phyloP scores from a whole-genome alignment of 495 filamentous ascomycete genomes.

The Penicillium verhagenii region DNA sequence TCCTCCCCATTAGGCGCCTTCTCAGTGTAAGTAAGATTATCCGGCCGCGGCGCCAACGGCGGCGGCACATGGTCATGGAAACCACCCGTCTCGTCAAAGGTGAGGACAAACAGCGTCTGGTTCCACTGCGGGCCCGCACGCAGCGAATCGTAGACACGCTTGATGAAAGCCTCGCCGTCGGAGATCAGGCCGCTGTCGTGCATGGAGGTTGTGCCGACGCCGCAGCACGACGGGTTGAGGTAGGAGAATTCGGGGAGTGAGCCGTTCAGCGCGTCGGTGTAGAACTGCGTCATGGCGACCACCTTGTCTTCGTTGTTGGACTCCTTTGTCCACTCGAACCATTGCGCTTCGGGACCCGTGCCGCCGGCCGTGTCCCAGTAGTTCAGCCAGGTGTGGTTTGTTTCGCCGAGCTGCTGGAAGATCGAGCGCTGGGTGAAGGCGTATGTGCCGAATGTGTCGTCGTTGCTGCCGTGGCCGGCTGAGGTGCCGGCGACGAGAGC shows the following conservation, averaged over 20 bases:
- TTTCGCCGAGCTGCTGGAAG: slow-evolving; percentile 48
- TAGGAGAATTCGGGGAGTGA: slow-evolving; percentile 46
- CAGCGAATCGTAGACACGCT: slow-evolving; percentile 50
- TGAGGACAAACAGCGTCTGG: slow-evolving; percentile 48
- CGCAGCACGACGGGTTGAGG: slow-evolving; percentile 53
- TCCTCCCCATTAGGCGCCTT: slow-evolving; percentile 36
- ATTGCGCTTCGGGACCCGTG: slow-evolving; percentile 32
- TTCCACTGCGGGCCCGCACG: slow-evolving; percentile 47
- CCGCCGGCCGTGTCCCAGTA: slow-evolving; percentile 39
- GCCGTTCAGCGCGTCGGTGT: slow-evolving; percentile 36
- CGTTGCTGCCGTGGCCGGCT: slow-evolving; percentile 47
- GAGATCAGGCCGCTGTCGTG: slow-evolving; percentile 47
- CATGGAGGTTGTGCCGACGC: slow-evolving; percentile 44
- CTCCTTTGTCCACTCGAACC: slow-evolving; percentile 43
- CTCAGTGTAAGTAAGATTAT: slow-evolving; percentile 47
- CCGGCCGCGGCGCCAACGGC: slow-evolving; percentile 38
- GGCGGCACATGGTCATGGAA: slow-evolving; percentile 52
- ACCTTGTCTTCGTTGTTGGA: slow-evolving; percentile 30
- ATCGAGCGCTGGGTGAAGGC: slow-evolving; percentile 42
- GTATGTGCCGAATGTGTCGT: slow-evolving; percentile 36
- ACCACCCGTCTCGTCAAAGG: slow-evolving; percentile 51
- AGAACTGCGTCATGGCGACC: slow-evolving; percentile 34
- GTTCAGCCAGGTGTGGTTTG: slow-evolving; percentile 47
- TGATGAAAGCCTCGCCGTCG: slow-evolving; percentile 50
- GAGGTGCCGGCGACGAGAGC: slow-evolving; percentile 46